These are phyloP conservation scores for Leptosphaerulina australis DNA, from an alignment of 2,329 filamentous ascomycete genomes.

Conservation along the genomic window DNA sequence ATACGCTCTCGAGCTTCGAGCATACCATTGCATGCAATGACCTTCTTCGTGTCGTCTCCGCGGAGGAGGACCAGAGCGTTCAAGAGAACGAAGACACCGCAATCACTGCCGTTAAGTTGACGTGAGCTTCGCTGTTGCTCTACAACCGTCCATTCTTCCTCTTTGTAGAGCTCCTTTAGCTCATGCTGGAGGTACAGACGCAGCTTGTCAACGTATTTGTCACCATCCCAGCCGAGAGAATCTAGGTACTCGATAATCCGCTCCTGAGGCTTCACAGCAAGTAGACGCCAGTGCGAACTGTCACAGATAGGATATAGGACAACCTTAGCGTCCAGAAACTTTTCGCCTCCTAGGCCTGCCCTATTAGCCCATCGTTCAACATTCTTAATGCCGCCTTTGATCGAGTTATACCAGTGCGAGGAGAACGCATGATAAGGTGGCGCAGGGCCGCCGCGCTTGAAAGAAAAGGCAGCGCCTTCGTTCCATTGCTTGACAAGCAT, in stretches of 20 bases:
- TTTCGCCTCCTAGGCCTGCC: slow-evolving; percentile 48
- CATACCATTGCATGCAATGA: slow-evolving; percentile 63
- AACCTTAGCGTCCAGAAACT: slow-evolving; percentile 69
- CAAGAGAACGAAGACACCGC: slow-evolving; percentile 76
- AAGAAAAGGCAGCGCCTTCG: slow-evolving; percentile 57
- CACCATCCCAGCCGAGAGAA: slow-evolving; percentile 60
- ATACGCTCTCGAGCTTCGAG: slow-evolving; percentile 65
- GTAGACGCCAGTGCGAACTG: slow-evolving; percentile 70
- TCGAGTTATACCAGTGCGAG: slow-evolving; percentile 68
- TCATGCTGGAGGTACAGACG: slow-evolving; percentile 64
- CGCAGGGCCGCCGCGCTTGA: slow-evolving; percentile 61
- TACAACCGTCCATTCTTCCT: slow-evolving; percentile 65
- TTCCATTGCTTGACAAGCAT: slow-evolving; percentile 67
- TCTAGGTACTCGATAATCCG: slow-evolving; percentile 72
- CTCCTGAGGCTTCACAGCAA: slow-evolving; percentile 67
- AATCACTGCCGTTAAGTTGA: slow-evolving; percentile 74
- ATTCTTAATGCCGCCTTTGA: slow-evolving; percentile 42
- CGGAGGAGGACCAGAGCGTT: slow-evolving; percentile 68
- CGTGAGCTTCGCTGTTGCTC: slow-evolving; percentile 54
- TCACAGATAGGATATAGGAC: slow-evolving; percentile 73
- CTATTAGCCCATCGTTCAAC: slow-evolving; percentile 57
- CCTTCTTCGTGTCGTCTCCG: slow-evolving; percentile 45
- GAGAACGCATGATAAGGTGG: slow-evolving; percentile 68
- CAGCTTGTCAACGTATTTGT: slow-evolving; percentile 28
- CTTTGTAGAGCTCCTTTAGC: slow-evolving; percentile 61